phyloP scores from a whole-genome alignment of 2,329 filamentous ascomycete species.

The Clarireedia homoeocarpa region DNA sequence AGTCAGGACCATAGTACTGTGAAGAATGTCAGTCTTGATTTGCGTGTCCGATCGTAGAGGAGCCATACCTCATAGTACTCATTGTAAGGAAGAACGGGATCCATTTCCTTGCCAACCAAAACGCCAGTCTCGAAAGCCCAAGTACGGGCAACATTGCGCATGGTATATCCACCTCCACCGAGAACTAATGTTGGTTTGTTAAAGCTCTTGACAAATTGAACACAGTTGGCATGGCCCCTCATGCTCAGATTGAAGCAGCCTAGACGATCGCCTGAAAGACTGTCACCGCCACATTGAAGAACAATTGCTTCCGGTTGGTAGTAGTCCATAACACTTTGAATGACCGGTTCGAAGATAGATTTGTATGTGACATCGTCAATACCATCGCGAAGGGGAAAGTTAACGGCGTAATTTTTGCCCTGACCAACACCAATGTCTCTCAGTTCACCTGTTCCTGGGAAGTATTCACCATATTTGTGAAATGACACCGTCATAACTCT shows the following conservation, averaged over 20 bases:
- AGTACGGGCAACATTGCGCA: conserved; percentile 90
- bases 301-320: conserved; percentile 90
- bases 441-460: conserved; percentile 83
- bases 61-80: conserved; percentile 76
- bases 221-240: conserved; percentile 88
- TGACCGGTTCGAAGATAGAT: conserved; percentile 84
- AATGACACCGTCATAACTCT: conserved; percentile 90
- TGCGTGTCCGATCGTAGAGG: conserved; percentile 37
- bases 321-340: conserved; percentile 76
- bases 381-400: conserved; percentile 85
- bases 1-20: conserved; percentile 85
- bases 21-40: conserved; percentile 13
- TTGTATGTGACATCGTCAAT: conserved; percentile 88
- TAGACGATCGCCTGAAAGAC: conserved; percentile 84
- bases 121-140: conserved; percentile 96
- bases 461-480: conserved; percentile 96
- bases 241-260: conserved; percentile 98
- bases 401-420: conserved; percentile 84
- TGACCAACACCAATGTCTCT: conserved; percentile 80
- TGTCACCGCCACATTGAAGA: conserved; percentile 92
- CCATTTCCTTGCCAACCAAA: conserved; percentile 76
- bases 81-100: conserved; percentile 81
- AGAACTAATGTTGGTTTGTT: conserved; percentile 82
- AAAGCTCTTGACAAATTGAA: conserved; percentile 83
- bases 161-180: conserved; percentile 93